Evolutionary conservation across 495 filamentous ascomycete species (phyloP).

Genomic region (Podospora pseudopauciseta): DNA sequence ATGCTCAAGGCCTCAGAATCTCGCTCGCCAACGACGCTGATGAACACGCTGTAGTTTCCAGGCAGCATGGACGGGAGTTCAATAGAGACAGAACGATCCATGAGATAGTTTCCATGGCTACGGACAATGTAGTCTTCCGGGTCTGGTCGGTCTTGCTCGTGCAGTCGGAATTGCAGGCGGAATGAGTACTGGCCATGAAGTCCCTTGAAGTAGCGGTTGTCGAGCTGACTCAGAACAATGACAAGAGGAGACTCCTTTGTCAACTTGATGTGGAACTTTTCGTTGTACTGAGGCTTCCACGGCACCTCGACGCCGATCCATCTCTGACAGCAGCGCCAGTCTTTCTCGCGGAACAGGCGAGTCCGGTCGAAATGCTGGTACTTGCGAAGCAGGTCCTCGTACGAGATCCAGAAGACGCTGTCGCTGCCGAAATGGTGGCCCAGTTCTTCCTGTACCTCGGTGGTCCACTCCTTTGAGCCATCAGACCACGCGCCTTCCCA

Average conservation of each 20-base stretch:
- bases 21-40: constrained; percentile 74
- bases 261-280: constrained; percentile 76
- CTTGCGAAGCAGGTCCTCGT: constrained; percentile 79
- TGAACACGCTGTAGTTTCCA: constrained; percentile 76
- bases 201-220: constrained; percentile 81
- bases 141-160: constrained; percentile 61
- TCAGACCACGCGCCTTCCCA: constrained; percentile 87
- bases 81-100: constrained; percentile 48
- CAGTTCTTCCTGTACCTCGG: constrained; percentile 76
- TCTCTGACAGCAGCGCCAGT: constrained; percentile 81
- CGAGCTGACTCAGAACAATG: constrained; percentile 82
- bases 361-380: constrained; percentile 87
- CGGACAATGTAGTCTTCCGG: constrained; percentile 86
- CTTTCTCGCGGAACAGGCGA: constrained; percentile 69
- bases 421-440: constrained; percentile 90
- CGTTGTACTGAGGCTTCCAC: constrained; percentile 84
- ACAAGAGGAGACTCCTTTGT: constrained; percentile 68
- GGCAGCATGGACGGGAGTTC: constrained; percentile 60
- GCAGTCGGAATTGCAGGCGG: constrained; percentile 80
- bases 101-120: constrained; percentile 67
- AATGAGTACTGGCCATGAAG: constrained; percentile 80
- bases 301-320: constrained; percentile 87
- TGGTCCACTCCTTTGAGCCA: constrained; percentile 92
- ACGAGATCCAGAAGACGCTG: constrained; percentile 69
- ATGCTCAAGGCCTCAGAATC: constrained; percentile 50